Evolutionary conservation across 768 basidiomycete genomes (phyloP), one percentile per base, ranked within the genome.

Genomic region (Termitomyces sp.): DNA sequence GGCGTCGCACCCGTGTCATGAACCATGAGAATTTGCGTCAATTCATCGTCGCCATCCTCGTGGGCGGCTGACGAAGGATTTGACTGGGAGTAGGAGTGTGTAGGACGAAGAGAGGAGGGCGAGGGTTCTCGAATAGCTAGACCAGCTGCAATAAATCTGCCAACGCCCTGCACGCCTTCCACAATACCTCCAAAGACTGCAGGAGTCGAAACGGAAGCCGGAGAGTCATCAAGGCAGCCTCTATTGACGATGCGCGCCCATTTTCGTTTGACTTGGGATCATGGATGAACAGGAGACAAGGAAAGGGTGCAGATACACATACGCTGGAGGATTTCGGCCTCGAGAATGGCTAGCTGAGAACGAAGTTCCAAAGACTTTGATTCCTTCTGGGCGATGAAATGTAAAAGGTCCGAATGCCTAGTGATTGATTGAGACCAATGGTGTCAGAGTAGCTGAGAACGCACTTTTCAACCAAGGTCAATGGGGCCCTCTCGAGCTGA

Each of bases 351-450:
- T 2, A 94, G 81, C 61, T 90, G 89, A 5, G 86, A 82, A 17
- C 89, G 84, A 43, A 93, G 76, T 56, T 94, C 91, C 40, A 93
- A 79, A 62, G 89, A 91, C 67, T 84, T 88, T 0, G 88, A 82
- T 67, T 93, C 91, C 61, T 93, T 92, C 70, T 91, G 89, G 0
- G 91, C 91, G 50, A 94, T 94, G 57, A 87, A 86, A 30, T 81
- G 86, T n/a, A 93, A 73, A 2, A 94, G 72, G 54, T 92, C 90
- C 6, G 86, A 83, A 63, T 94, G 89, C 64, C 91, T 93, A 59
- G 25, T 30, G 3, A 39, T 30, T n/a, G 57, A 8, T 51, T 49
- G 35, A 58, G 21, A 30, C 54, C 25, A 34, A 52, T 42, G 46
- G 45, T 40, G 32, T 19, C 19, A 52, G 53, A 52, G 37, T 44